Percentiles rank a stretch among this genome's conserved stretches.
Evolutionary conservation across 1,139 yeast species (phyloP).

Genomic region (Diutina sp.): DNA sequence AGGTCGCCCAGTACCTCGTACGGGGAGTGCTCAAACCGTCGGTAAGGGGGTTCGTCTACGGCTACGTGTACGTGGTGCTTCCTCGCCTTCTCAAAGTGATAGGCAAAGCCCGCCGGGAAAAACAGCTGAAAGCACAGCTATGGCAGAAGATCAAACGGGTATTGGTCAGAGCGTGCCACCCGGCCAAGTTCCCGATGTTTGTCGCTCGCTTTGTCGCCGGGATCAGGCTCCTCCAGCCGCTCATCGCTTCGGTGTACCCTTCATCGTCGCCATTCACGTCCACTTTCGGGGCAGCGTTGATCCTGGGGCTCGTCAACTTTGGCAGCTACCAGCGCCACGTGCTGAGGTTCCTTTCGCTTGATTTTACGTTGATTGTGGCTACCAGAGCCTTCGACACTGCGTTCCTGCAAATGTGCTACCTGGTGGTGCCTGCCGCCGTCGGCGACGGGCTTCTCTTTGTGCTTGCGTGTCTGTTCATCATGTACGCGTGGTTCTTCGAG

Average conservation of each 20-base stretch:
- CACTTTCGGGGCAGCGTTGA: constrained; percentile 17
- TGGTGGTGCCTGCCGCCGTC: constrained; percentile 8
- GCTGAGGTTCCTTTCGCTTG: constrained; percentile 20
- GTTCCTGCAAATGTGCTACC: constrained; percentile 11
- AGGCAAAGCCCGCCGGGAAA: neutral
- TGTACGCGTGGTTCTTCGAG: constrained; percentile 26
- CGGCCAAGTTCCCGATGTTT: constrained; percentile 20
- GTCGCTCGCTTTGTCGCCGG: constrained; percentile 17
- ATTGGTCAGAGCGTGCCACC: constrained; percentile 11
- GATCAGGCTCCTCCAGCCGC: constrained; percentile 4
- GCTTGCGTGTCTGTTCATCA: constrained; percentile 17
- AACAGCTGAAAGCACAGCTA: neutral
- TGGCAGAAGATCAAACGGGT: constrained; percentile 4
- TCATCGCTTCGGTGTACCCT: neutral
- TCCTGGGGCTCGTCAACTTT: constrained; percentile 16
- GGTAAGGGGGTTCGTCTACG: constrained; percentile 18
- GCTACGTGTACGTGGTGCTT: constrained; percentile 21
- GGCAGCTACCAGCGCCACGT: constrained; percentile 20
- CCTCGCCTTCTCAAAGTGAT: constrained; percentile 14
- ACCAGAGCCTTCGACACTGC: constrained; percentile 26
- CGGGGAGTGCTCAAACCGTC: constrained; percentile 11
- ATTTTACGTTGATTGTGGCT: constrained; percentile 21
- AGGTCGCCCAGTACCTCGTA: neutral
- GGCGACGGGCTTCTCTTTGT: constrained; percentile 22
- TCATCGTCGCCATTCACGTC: constrained; percentile 5